Base-by-base conservation (phyloP, 805 yeast species). In the Alloascoidea africana region DNA sequence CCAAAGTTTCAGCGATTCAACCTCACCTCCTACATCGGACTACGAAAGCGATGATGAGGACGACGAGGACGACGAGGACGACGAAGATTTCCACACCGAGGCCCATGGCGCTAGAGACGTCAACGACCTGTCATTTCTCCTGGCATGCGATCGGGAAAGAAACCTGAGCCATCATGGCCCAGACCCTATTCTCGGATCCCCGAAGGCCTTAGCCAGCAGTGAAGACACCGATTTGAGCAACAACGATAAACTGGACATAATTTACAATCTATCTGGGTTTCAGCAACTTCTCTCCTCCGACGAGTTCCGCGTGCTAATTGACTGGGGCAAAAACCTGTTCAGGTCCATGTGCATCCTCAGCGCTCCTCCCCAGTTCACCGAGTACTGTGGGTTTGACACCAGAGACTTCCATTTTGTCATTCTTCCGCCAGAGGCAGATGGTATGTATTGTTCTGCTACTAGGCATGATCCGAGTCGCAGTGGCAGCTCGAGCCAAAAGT, bases 241-340 rank as follows among this genome's bases (percentile, higher is more conserved):
- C 38, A 42, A 44, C 36, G 51, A 44, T 15, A 73, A 70, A 44
- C 56, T 78, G 39, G 86, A 79, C 48, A 43, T 53, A 11, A 59
- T 70, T 45, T 79, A 76, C 49, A 74, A 75, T 50, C 53, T 62
- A 33, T 38, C 43, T 0, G 61, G 51, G 27, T 73, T 79, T 45
- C 42, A 48, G 5, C 44, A 55, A 4, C 42, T 78, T 33, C 39
- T 60, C n/a, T 43, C 55, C 11, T 37, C 35, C 18, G 83, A 78
- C 51, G 76, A 76, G 39, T 75, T 77, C 49, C 60, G 86, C 17
- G 73, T 79, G 8, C 58, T 76, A 39, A 64, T 75, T 14, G 87
- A 79, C 49, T 79, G 74, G 66, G 50, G 62, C 35, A 76, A 76
- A 48, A 79, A 79, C 59, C 70, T 71, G 53, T 77, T 76, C 52